Conservation (phyloP, 805 yeast genomes). For the Candida caryicola region DNA sequence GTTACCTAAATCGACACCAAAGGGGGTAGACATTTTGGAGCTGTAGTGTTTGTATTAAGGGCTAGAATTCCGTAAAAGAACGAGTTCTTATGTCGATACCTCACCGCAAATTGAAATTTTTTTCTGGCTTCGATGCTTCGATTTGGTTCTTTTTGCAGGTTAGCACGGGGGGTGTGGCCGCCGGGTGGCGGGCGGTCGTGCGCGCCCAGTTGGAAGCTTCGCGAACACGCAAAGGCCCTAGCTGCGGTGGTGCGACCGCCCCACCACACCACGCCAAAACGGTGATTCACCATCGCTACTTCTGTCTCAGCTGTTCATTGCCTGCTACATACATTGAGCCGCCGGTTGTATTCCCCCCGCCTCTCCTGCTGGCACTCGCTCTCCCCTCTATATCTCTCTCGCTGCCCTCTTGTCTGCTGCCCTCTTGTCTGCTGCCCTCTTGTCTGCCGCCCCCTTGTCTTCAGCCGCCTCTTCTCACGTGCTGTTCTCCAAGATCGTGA, state of each 20-base stretch:
- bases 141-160: neutral
- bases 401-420: no score
- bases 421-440: neutral
- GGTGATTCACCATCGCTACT: no score
- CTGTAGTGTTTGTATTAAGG: neutral
- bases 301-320: no score
- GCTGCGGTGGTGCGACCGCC: no score
- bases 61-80: conserved; percentile 2
- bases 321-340: no score
- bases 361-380: neutral
- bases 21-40: conserved; percentile 76
- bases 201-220: neutral
- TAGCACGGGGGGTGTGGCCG: neutral
- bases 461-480: conserved; percentile 6
- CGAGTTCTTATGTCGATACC: conserved; percentile 7
- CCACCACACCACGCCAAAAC: no score
- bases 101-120: conserved; percentile 5
- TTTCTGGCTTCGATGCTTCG: conserved; percentile 3
- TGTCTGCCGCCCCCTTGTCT: neutral
- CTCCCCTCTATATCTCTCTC: no score
- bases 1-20: conserved; percentile 98
- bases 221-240: no score
- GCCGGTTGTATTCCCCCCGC: no score
- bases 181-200: no score
- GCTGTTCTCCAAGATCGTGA: conserved; percentile 47